Evolutionary conservation across 192 early-diverging fungal species (phyloP).

Genomic region (Gonapodya prolifera): DNA sequence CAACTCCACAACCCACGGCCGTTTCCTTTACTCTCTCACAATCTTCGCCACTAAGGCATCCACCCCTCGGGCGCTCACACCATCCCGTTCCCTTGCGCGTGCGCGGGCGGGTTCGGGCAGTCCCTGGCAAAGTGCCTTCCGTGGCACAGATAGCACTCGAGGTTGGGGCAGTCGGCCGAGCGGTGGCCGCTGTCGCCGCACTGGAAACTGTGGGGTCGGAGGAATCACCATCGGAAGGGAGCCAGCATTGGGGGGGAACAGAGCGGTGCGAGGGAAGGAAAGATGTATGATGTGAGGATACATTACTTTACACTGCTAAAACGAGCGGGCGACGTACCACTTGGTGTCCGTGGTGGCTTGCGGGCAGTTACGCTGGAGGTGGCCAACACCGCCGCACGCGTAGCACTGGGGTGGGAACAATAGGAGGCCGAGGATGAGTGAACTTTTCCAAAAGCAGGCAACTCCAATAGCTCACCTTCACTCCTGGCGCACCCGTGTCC

Average conservation of each 20-base stretch:
- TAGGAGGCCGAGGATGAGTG: not conserved
- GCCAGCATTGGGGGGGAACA: too few species aligned
- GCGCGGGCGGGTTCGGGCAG: not conserved
- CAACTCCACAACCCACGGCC: too few species aligned
- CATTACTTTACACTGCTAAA: not conserved
- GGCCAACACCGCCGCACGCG: not conserved
- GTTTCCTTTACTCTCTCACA: too few species aligned
- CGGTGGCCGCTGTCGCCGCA: not conserved
- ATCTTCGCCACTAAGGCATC: too few species aligned
- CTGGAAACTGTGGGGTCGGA: conserved; percentile 4
- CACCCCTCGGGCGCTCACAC: too few species aligned
- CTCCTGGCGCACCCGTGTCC: not conserved
- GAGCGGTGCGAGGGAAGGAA: not conserved
- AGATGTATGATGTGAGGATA: not conserved
- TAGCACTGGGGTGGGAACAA: not conserved
- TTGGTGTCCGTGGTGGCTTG: not conserved
- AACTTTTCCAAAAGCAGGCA: not conserved
- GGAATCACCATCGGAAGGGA: too few species aligned
- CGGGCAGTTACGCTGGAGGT: conserved; percentile 4
- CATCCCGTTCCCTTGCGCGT: too few species aligned
- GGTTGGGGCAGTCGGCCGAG: not conserved
- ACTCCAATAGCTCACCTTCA: not conserved
- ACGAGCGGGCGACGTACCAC: not conserved
- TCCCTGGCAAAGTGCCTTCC: conserved; percentile 1
- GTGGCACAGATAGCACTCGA: conserved; percentile 1